Evolutionary conservation across 1,284 basidiomycete genomes (phyloP).

Genomic region (Trichosporon faecale): DNA sequence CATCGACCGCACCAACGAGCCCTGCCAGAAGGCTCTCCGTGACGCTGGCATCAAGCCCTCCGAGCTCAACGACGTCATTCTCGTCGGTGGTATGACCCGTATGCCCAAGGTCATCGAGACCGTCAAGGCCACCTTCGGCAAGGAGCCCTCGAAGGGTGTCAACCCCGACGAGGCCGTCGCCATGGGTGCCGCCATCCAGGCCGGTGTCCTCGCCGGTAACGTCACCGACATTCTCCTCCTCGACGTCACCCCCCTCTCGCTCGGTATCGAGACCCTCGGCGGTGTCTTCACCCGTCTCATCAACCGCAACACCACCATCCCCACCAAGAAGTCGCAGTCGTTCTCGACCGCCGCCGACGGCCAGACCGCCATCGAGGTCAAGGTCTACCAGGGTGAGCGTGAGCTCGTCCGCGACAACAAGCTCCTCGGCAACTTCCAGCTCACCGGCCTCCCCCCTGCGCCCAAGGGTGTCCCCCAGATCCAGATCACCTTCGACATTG

Average conservation of each 20-base stretch:
- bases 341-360: constrained; percentile 98
- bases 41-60: constrained; percentile 90
- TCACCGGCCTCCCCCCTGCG: constrained; percentile 94
- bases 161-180: constrained; percentile 96
- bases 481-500: constrained; percentile 98
- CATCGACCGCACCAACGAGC: constrained; percentile 87
- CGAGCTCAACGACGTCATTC: constrained; percentile 93
- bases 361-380: constrained; percentile 94
- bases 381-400: constrained; percentile 98
- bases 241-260: constrained; percentile 77
- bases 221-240: constrained; percentile 94
- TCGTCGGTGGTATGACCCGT: constrained; percentile 97
- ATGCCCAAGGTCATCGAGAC: constrained; percentile 95
- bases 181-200: constrained; percentile 88
- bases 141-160: constrained; percentile 95
- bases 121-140: constrained; percentile 87
- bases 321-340: constrained; percentile 97
- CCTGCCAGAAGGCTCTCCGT: constrained; percentile 90
- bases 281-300: constrained; percentile 95
- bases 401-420: constrained; percentile 93
- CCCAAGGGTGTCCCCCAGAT: constrained; percentile 97
- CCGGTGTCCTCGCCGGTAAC: constrained; percentile 92
- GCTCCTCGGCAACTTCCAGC: constrained; percentile 98
- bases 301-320: constrained; percentile 96
- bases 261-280: constrained; percentile 89